Conservation (phyloP, 2,329 filamentous ascomycete species). For the Beauveria scarabaeidicola region DNA sequence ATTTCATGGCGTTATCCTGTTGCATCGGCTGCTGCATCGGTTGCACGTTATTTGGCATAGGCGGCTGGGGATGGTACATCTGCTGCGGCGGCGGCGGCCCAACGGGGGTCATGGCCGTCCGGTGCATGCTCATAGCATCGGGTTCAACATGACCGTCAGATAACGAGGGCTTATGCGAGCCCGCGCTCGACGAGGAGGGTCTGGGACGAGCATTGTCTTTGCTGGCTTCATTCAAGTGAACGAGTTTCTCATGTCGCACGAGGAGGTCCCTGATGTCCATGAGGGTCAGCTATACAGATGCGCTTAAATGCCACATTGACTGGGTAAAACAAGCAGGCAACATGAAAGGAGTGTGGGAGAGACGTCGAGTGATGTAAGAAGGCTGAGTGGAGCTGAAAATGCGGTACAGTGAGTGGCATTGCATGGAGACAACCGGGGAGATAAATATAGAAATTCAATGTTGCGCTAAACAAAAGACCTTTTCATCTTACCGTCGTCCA, state of each 20-base stretch:
- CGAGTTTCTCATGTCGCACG: constrained; percentile 55
- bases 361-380: constrained; percentile 11
- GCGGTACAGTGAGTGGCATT: constrained; percentile 10
- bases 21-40: constrained; percentile 30
- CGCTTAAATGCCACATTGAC: not conserved
- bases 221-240: constrained; percentile 52
- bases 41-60: constrained; percentile 16
- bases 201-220: constrained; percentile 44
- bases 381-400: constrained; percentile 6
- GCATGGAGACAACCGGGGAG: constrained; percentile 8
- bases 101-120: constrained; percentile 22
- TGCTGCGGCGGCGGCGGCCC: constrained; percentile 18
- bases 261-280: constrained; percentile 58
- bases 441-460: constrained; percentile 2
- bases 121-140: constrained; percentile 38
- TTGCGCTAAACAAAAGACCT: constrained; percentile 7
- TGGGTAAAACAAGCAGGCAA: not conserved
- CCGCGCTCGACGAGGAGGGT: constrained; percentile 41
- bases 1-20: constrained; percentile 36
- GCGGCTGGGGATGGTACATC: constrained; percentile 16
- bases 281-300: constrained; percentile 35
- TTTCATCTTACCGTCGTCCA: constrained; percentile 46
- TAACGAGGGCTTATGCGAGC: constrained; percentile 35
- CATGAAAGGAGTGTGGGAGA: not conserved
- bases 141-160: constrained; percentile 39